Base-by-base conservation (phyloP, 148 eudicot genomes). In the Polygonum aviculare region DNA sequence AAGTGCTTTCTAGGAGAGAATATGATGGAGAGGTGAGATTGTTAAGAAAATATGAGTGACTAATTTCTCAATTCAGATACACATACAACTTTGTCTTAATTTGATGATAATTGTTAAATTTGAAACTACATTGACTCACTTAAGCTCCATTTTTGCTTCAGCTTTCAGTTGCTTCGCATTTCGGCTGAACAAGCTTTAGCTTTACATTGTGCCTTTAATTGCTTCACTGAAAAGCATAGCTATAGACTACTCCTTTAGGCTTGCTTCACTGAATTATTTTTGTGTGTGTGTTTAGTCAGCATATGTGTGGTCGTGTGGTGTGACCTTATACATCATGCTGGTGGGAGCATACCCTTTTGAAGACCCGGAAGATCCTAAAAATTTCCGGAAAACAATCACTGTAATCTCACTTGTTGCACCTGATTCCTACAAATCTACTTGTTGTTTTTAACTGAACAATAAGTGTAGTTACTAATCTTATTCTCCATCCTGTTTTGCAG, bases 241-340 rank as follows among this genome's bases (percentile, higher is more conserved):
- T 65, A 22, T 2, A 22, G 5, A 9, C 31, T 60, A 22, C 67
- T 8, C 1, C 19, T 16, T 52, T 52, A 22, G 38, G 31, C 38
- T 10, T 26, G 16, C 2, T 31, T 60, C 38, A 26, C 69, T 60
- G n/a, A n/a, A n/a, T n/a, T n/a, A n/a, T 3, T 12, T 60, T 15
- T 35, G 4, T 67, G 15, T 33, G 3, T 15, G 14, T 35, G 41
- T 36, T 67, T 79, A 94, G 97, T 80, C 90, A 79, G 97, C 97
- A 79, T 97, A 94, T 84, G 93, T 94, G 22, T 94, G 98, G 98
- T 94, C 96, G 10, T 89, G 93, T 81, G 97, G 98, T 50, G 98
- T 94, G 67, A 92, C 98, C 49, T 80, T 92, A 74, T 94, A 86
- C 73, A 93, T 92, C 62, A 94, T 94, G 98, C 75, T 90, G 41